Evolutionary conservation across 2,329 filamentous ascomycete species (phyloP).

Genomic region (Trichoderma semiorbis): DNA sequence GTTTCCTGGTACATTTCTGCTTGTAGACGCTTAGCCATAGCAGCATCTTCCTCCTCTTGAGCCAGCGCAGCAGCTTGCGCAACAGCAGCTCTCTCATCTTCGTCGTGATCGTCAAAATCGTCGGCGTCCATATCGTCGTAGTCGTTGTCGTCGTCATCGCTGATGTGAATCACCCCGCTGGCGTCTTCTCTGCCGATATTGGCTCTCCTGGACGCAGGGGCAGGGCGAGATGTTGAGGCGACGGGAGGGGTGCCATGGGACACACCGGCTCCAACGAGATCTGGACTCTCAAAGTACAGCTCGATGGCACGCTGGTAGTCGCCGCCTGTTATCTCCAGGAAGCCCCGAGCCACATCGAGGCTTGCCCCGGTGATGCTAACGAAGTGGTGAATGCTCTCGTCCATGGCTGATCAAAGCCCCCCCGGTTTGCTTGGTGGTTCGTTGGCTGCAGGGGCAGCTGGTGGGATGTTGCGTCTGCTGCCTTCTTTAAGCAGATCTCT

Average conservation of each 20-base stretch:
- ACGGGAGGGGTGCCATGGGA: constrained; percentile 21
- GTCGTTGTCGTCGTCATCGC: constrained; percentile 71
- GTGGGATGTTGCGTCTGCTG: background rate
- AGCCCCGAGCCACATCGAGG: constrained; percentile 72
- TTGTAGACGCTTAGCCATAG: constrained; percentile 86
- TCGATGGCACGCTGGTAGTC: constrained; percentile 83
- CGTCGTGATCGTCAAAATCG: constrained; percentile 40
- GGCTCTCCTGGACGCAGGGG: constrained; percentile 25
- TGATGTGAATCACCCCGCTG: constrained; percentile 61
- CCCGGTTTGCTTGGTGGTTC: background rate
- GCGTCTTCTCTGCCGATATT: constrained; percentile 34
- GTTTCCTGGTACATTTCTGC: constrained; percentile 77
- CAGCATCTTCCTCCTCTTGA: constrained; percentile 82
- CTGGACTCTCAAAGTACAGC: constrained; percentile 86
- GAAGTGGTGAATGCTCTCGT: constrained; percentile 73
- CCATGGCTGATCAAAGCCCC: constrained; percentile 46
- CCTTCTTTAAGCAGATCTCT: background rate
- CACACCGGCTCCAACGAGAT: constrained; percentile 49
- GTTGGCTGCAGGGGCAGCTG: background rate
- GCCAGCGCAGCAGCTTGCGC: constrained; percentile 43
- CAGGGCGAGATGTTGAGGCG: constrained; percentile 30
- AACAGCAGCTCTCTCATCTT: constrained; percentile 38
- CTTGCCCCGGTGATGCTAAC: constrained; percentile 74
- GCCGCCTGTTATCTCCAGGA: constrained; percentile 79
- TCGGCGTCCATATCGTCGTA: constrained; percentile 46